Conservation (phyloP, 2,329 filamentous ascomycete species). For the Claviceps capensis region DNA sequence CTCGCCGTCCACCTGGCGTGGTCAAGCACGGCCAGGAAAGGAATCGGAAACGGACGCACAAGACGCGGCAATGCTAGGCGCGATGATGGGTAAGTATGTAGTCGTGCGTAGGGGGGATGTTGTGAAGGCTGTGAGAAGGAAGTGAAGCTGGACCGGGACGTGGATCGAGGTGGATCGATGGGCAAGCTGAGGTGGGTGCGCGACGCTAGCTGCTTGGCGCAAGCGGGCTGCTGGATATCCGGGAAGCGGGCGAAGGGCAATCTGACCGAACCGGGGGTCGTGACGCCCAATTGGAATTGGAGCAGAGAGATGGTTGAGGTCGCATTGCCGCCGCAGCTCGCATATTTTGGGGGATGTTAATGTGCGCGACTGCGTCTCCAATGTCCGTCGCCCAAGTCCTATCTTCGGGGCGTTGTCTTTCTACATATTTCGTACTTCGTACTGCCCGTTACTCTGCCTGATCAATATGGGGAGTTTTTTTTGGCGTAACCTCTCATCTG, state of each 20-base stretch:
- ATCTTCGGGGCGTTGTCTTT: neutral
- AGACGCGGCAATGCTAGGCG: conserved; percentile 1
- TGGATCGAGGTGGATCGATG: neutral
- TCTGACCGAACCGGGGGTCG: neutral
- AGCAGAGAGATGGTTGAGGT: neutral
- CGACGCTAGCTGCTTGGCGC: conserved; percentile 2
- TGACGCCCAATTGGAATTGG: conserved; percentile 3
- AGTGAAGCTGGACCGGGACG: too few species aligned
- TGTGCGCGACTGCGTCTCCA: neutral
- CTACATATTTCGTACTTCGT: neutral
- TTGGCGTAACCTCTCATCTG: neutral
- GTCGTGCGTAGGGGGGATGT: too few species aligned
- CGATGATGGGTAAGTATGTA: neutral
- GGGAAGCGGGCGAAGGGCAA: conserved; percentile 4
- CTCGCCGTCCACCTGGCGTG: neutral
- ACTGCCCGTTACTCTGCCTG: neutral
- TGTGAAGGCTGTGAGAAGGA: too few species aligned
- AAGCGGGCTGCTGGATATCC: conserved; percentile 4
- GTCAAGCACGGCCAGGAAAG: neutral
- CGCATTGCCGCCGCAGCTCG: neutral
- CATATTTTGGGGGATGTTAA: neutral
- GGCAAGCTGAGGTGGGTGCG: conserved; percentile 1
- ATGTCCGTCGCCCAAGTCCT: neutral
- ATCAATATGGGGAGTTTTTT: neutral
- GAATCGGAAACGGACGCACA: neutral